These are phyloP conservation scores for Terfezia boudieri DNA, from an alignment of 495 filamentous ascomycete species.

Conservation along the genomic window DNA sequence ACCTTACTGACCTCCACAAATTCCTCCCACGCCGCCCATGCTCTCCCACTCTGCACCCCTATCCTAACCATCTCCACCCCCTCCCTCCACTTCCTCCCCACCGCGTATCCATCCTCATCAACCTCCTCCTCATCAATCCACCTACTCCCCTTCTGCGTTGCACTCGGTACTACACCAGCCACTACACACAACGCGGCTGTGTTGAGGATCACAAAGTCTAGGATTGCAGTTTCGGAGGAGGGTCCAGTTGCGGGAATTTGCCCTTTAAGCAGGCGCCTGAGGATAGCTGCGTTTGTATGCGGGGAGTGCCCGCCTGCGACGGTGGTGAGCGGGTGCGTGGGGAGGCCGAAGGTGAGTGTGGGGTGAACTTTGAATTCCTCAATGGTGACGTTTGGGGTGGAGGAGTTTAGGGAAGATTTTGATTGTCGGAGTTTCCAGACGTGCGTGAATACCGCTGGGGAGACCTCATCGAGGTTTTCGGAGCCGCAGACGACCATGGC, in stretches of 20 bases:
- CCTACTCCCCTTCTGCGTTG: slow-evolving; percentile 52
- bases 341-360: slow-evolving; percentile 56
- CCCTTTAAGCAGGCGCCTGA: slow-evolving; percentile 52
- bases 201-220: slow-evolving; percentile 88
- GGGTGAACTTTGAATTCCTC: slow-evolving; percentile 57
- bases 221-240: slow-evolving; percentile 50
- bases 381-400: slow-evolving; percentile 30
- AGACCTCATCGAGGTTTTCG: slow-evolving; percentile 89
- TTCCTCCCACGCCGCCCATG: slow-evolving; percentile 44
- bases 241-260: slow-evolving; percentile 42
- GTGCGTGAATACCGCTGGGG: slow-evolving; percentile 60
- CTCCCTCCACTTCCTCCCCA: slow-evolving; percentile 76
- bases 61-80: slow-evolving; percentile 65
- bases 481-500: slow-evolving; percentile 81
- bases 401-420: slow-evolving; percentile 19
- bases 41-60: slow-evolving; percentile 60
- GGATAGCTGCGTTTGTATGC: slow-evolving; percentile 62
- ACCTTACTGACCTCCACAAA: slow-evolving; percentile 37
- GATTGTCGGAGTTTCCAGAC: slow-evolving; percentile 51
- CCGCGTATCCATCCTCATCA: slow-evolving; percentile 48
- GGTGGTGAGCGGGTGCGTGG: slow-evolving; percentile 43
- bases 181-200: slow-evolving; percentile 69
- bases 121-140: slow-evolving; percentile 40
- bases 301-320: slow-evolving; percentile 73
- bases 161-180: slow-evolving; percentile 56